Base-by-base conservation (phyloP, 768 basidiomycete genomes). In the Lactarius tabidus region DNA sequence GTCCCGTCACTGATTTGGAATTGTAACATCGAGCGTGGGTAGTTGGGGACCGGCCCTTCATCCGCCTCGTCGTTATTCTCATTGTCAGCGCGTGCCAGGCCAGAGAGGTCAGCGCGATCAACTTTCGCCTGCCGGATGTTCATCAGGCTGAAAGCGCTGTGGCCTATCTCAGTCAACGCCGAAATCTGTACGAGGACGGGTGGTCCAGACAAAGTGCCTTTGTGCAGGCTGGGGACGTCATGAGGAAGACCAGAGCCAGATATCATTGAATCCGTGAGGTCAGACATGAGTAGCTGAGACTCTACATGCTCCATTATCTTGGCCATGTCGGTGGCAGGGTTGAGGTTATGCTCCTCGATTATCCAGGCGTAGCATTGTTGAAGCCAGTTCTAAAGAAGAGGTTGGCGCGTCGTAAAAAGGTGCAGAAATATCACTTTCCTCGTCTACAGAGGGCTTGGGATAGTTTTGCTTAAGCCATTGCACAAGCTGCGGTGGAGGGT, bases 1-100 rank as follows among this genome's bases (percentile, higher is more conserved):
- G 77, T 73, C n/a, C 95, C 95, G 73, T 98, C 95, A 59, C 84
- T 87, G 58, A 97, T 74, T 69, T 87, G 80, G 33, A 97, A 79
- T 52, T 77, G 81, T 62, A 97, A 79, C 86, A 92, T 93, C 35
- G 86, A 83, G 59, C 93, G 77, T 4, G 93, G 86, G 74, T 93
- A 98, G 62, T 82, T 87, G 3, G 93, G 93, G 59, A 93, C 81
- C 0, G 88, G 88, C 0, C 88, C 90, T 73, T 87, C 88, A 12
- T 85, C 87, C 1, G 79, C 84, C 39, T 80, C 83, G 43, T 78
- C 79, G 33, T 82, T 81, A 15, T 80, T 81, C 12, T 82, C 81
- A 17, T 80, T 81, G 14, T 80, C 80, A 28, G 76, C 86, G 15
- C 84, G 81, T 75, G 45, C 79, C 59, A 71, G 75, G 12, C 78